Conservation (phyloP, 2,329 filamentous ascomycete species). For the Pestalotiopsis sp. region DNA sequence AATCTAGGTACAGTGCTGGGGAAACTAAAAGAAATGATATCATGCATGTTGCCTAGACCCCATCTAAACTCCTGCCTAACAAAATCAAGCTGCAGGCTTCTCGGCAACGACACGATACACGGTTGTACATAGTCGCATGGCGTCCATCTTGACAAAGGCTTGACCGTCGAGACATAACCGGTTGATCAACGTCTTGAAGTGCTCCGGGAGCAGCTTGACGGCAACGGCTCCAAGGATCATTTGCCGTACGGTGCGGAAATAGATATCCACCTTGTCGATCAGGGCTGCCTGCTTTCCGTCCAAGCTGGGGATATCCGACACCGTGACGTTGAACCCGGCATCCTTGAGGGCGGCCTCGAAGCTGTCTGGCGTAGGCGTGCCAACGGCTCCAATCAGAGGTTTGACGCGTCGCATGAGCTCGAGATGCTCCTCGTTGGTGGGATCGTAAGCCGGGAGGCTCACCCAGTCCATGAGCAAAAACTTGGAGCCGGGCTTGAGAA, state of each 20-base stretch:
- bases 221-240: conserved; percentile 52
- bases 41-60: not conserved
- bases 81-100: conserved; percentile 37
- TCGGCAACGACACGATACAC: conserved; percentile 56
- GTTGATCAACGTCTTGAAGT: conserved; percentile 58
- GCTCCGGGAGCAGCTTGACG: conserved; percentile 47
- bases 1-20: not conserved
- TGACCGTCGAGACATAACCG: conserved; percentile 55
- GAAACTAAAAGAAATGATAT: not conserved
- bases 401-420: conserved; percentile 58
- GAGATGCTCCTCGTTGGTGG: conserved; percentile 47
- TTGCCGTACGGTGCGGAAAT: conserved; percentile 54
- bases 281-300: conserved; percentile 54
- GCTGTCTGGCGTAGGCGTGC: conserved; percentile 51
- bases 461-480: conserved; percentile 57
- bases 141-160: conserved; percentile 59
- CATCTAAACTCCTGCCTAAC: not conserved
- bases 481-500: conserved; percentile 53
- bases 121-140: conserved; percentile 53
- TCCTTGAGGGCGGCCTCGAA: conserved; percentile 48
- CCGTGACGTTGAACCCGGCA: conserved; percentile 50
- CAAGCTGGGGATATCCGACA: conserved; percentile 55
- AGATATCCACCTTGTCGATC: conserved; percentile 57
- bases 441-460: conserved; percentile 51
- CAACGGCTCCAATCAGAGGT: conserved; percentile 57